phyloP scores from a whole-genome alignment of 2,329 filamentous ascomycete species.

The Decorospora gaudefroyi region DNA sequence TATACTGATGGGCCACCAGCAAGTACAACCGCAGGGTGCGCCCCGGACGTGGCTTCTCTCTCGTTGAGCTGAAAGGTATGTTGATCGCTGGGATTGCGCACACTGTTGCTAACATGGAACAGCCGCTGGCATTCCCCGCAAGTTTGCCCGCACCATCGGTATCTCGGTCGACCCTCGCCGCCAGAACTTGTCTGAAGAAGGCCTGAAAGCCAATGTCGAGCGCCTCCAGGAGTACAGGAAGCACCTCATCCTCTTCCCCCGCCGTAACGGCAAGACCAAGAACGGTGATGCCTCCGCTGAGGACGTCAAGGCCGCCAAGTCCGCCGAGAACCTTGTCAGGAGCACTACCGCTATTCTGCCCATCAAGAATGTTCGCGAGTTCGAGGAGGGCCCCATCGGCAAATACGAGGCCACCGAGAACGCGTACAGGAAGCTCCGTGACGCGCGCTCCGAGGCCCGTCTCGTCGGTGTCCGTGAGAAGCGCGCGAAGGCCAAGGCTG shows the following conservation, averaged over 20 bases:
- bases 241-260: constrained; percentile 96
- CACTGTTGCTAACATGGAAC: constrained; percentile 49
- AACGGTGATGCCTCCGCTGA: constrained; percentile 85
- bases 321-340: constrained; percentile 57
- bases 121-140: constrained; percentile 95
- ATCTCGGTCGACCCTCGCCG: constrained; percentile 95
- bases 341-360: constrained; percentile 67
- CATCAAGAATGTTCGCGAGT: constrained; percentile 70
- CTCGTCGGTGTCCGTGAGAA: constrained; percentile 86
- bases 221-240: constrained; percentile 98
- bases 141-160: constrained; percentile 92
- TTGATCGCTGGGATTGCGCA: background rate
- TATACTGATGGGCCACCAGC: too few species aligned
- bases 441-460: constrained; percentile 81
- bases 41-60: constrained; percentile 95
- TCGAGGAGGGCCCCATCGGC: constrained; percentile 82
- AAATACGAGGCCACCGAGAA: constrained; percentile 72
- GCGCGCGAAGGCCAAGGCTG: constrained; percentile 85
- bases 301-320: constrained; percentile 72
- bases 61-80: constrained; percentile 95
- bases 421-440: constrained; percentile 84
- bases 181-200: constrained; percentile 96
- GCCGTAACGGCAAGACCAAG: constrained; percentile 90
- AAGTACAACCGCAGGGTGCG: constrained; percentile 91
- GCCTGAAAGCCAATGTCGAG: constrained; percentile 89